Evolutionary conservation across 257 asterid genomes (phyloP).

Genomic region (Hygrophila difformis): DNA sequence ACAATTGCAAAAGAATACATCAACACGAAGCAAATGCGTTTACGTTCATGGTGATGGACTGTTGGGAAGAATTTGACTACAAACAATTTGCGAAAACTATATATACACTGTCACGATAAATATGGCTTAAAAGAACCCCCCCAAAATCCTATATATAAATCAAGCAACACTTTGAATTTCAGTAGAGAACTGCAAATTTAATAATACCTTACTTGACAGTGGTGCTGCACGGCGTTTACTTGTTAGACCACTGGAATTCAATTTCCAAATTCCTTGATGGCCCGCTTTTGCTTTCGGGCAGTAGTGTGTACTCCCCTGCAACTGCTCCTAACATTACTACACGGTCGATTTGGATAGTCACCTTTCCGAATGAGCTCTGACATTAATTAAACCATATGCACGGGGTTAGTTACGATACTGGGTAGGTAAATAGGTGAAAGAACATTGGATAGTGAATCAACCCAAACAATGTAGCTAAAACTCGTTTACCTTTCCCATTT

Average conservation of each 20-base stretch:
- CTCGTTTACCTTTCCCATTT: slow-evolving; percentile 83
- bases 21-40: too few relatives aligned
- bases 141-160: slow-evolving; percentile 9
- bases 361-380: slow-evolving; percentile 97
- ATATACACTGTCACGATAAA: slow-evolving; percentile 17
- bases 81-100: too few relatives aligned
- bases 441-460: background rate
- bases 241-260: slow-evolving; percentile 92
- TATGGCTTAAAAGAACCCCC: background rate
- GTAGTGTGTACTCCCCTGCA: slow-evolving; percentile 83
- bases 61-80: too few relatives aligned
- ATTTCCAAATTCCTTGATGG: slow-evolving; percentile 89
- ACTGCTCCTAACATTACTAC: slow-evolving; percentile 98
- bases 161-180: slow-evolving; percentile 2
- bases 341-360: slow-evolving; percentile 93
- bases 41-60: too few relatives aligned
- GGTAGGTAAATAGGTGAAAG: background rate
- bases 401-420: background rate
- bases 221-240: slow-evolving; percentile 17
- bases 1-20: too few relatives aligned
- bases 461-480: background rate
- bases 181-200: background rate
- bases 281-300: slow-evolving; percentile 92
- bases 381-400: background rate
- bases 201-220: slow-evolving; percentile 1